These are phyloP conservation scores for Serpula lacrymans DNA, from an alignment of 768 basidiomycete species.

Conservation along the genomic window DNA sequence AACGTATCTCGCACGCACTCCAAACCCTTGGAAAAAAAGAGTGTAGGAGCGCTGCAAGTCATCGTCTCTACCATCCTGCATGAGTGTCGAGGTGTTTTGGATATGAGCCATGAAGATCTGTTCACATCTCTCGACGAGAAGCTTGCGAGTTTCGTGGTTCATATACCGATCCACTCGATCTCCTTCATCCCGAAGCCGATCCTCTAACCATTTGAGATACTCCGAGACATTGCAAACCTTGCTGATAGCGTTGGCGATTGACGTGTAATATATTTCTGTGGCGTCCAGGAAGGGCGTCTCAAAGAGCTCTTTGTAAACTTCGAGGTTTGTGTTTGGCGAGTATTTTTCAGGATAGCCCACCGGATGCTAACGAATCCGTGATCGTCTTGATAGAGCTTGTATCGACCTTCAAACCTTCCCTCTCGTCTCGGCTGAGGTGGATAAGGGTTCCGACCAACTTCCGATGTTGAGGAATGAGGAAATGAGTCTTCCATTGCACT, in stretches of 20 bases:
- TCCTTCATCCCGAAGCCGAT: constrained; percentile 89
- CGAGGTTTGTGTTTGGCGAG: too few relatives aligned
- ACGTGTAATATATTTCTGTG: constrained; percentile 83
- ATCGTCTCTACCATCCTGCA: constrained; percentile 92
- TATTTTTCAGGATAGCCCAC: too few relatives aligned
- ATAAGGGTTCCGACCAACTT: too few relatives aligned
- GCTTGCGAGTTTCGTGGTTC: constrained; percentile 83
- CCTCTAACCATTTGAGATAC: constrained; percentile 93
- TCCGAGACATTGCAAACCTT: constrained; percentile 91
- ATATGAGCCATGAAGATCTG: constrained; percentile 89
- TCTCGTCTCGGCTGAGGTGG: too few relatives aligned
- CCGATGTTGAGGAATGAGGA: too few relatives aligned
- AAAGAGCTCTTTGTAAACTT: constrained; percentile 84
- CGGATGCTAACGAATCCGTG: too few relatives aligned
- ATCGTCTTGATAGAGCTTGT: too few relatives aligned
- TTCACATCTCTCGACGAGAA: constrained; percentile 81
- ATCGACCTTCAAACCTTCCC: too few relatives aligned
- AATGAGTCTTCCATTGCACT: too few relatives aligned
- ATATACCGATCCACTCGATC: constrained; percentile 93
- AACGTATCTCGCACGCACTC: constrained; percentile 90
- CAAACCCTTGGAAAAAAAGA: constrained; percentile 81
- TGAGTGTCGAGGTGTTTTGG: constrained; percentile 85
- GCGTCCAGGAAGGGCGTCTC: constrained; percentile 77
- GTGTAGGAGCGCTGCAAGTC: constrained; percentile 95
- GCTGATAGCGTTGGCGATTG: too few relatives aligned